These are phyloP conservation scores for Terfezia boudieri DNA, from an alignment of 495 filamentous ascomycete genomes.

Conservation along the genomic window DNA sequence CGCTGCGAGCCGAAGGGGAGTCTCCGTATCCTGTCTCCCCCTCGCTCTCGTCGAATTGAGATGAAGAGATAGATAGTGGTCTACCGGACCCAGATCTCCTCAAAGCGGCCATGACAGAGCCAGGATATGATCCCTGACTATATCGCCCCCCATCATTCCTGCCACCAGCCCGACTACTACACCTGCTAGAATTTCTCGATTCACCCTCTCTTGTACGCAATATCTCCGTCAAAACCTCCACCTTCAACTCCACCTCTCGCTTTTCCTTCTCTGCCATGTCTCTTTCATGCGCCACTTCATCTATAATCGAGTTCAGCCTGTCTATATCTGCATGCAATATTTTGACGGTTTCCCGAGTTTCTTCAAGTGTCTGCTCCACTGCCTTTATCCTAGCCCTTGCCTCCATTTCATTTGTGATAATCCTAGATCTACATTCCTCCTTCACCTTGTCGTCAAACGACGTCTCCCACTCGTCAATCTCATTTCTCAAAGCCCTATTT, in stretches of 20 bases:
- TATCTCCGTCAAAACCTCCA: slow-evolving; percentile 23
- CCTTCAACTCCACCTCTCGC: slow-evolving; percentile 18
- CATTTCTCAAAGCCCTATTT: slow-evolving; percentile 17
- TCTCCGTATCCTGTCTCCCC: not conserved
- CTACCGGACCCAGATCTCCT: slow-evolving; percentile 1
- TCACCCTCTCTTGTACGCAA: slow-evolving; percentile 15
- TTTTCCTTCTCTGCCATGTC: slow-evolving; percentile 22
- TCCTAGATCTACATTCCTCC: slow-evolving; percentile 19
- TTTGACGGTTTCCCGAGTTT: not conserved
- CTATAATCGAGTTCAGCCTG: slow-evolving; percentile 5
- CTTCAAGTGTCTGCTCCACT: slow-evolving; percentile 17
- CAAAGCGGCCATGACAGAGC: slow-evolving; percentile 3
- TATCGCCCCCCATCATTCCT: slow-evolving; percentile 16
- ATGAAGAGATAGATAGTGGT: slow-evolving; percentile 1
- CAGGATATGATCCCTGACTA: slow-evolving; percentile 12
- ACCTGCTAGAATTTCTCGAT: slow-evolving; percentile 9
- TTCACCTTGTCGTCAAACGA: slow-evolving; percentile 23
- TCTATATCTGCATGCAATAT: slow-evolving; percentile 5
- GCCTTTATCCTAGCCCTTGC: slow-evolving; percentile 5
- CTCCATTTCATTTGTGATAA: slow-evolving; percentile 12
- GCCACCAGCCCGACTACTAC: slow-evolving; percentile 7
- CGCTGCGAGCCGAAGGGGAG: not conserved
- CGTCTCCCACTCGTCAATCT: slow-evolving; percentile 25
- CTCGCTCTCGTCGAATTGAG: not conserved
- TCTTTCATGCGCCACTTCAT: slow-evolving; percentile 11